These are phyloP conservation scores for Cryptosporidium sp. DNA, from an alignment of 169 alveolate genomes.

Conservation along the genomic window DNA sequence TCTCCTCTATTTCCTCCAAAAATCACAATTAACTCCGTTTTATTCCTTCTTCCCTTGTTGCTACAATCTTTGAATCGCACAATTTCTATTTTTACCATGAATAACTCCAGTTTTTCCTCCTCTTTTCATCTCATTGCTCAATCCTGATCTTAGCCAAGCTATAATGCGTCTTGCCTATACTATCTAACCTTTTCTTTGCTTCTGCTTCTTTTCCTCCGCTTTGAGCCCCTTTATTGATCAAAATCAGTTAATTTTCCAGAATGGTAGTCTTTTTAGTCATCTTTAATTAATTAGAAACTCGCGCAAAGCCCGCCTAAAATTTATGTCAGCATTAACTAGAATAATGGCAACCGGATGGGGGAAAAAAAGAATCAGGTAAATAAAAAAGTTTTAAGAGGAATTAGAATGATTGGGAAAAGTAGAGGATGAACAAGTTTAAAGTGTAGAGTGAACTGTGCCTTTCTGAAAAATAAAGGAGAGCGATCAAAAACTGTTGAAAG, in stretches of 20 bases:
- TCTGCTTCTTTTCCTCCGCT: not conserved
- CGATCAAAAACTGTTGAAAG: not conserved
- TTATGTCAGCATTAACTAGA: not conserved
- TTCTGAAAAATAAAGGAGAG: not conserved
- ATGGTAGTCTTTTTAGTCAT: not conserved
- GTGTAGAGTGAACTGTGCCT: too few relatives aligned
- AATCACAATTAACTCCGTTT: not conserved
- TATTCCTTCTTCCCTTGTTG: not conserved
- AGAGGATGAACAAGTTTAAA: not conserved
- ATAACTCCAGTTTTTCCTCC: not conserved
- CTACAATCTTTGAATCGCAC: not conserved
- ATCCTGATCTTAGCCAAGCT: not conserved
- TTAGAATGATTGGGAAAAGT: not conserved
- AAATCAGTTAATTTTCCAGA: too few relatives aligned
- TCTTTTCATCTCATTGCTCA: not conserved
- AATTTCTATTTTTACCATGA: not conserved
- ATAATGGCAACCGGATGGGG: not conserved
- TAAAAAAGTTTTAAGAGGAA: not conserved
- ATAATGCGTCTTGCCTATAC: not conserved
- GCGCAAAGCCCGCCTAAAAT: not conserved
- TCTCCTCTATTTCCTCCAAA: not conserved
- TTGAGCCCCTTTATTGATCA: not conserved
- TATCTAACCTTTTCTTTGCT: not conserved
- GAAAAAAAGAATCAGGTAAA: not conserved
- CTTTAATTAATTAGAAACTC: not conserved